A percentile compares a stretch with the other conserved stretches of the same genome.
phyloP scores from a whole-genome alignment of 2,329 filamentous ascomycete species.

The Magnaporthales sp. region DNA sequence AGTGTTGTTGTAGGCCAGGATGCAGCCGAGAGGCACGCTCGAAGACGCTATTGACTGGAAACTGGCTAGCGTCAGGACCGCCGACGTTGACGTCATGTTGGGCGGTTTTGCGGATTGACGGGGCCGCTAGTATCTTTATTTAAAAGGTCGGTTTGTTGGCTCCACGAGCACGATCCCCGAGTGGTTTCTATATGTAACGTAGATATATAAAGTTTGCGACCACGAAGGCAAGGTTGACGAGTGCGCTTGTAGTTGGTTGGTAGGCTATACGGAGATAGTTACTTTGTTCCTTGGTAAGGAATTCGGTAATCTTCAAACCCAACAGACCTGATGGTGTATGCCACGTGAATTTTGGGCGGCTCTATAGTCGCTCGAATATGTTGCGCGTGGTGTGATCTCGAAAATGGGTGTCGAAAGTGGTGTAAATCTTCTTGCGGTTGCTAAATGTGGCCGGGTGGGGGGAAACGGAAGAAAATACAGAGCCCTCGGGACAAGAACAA shows the following conservation, averaged over 20 bases:
- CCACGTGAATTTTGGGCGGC: not conserved
- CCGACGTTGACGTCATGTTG: constrained; percentile 16
- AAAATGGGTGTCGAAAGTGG: not conserved
- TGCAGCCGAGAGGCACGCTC: constrained; percentile 27
- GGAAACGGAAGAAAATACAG: not conserved
- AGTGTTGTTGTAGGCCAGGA: constrained; percentile 30
- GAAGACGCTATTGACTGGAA: constrained; percentile 30
- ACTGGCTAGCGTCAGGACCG: constrained; percentile 24
- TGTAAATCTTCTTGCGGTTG: not conserved
- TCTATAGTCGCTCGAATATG: not conserved
- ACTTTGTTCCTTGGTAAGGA: not conserved
- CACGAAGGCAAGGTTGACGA: not conserved
- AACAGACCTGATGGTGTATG: not conserved
- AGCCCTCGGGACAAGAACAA: not conserved
- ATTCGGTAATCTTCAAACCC: not conserved
- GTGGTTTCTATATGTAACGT: not conserved
- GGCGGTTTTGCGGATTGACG: not conserved
- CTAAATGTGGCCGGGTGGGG: not conserved
- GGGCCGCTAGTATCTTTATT: not conserved
- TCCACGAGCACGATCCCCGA: not conserved
- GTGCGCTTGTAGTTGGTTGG: not conserved
- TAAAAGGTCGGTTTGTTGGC: not conserved
- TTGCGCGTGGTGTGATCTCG: not conserved
- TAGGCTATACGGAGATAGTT: not conserved
- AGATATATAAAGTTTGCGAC: not conserved